A percentile compares a stretch with the other conserved stretches of the same genome.
Conservation (phyloP, 129 eudicot genomes). For the Lactuca sativa region DNA sequence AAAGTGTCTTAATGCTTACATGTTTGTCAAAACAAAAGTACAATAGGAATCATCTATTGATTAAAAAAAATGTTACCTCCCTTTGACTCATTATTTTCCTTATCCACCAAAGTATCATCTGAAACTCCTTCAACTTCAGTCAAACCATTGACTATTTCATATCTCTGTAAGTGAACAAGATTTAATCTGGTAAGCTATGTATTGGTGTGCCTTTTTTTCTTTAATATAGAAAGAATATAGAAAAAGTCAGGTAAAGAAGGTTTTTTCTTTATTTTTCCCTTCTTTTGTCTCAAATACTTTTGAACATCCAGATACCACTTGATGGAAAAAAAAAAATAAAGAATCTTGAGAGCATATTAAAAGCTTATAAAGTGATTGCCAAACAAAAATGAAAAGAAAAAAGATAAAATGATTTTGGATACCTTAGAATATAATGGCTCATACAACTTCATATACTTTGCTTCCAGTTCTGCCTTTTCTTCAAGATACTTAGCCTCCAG, state of each 20-base stretch:
- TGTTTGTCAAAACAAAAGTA: constrained; percentile 1
- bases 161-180: constrained; percentile 50
- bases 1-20: constrained; percentile 8
- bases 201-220: not conserved
- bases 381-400: not conserved
- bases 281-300: not conserved
- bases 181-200: too few relatives aligned
- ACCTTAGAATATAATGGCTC: constrained; percentile 74
- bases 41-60: not conserved
- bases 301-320: not conserved
- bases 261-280: not conserved
- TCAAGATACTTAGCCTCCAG: constrained; percentile 73
- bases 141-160: constrained; percentile 76
- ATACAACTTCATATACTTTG: constrained; percentile 69
- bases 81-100: constrained; percentile 39
- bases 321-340: not conserved
- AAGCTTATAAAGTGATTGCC: not conserved
- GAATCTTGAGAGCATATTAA: not conserved
- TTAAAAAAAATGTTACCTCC: constrained; percentile 35
- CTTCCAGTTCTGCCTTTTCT: constrained; percentile 79
- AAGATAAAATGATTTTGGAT: constrained; percentile 9
- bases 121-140: constrained; percentile 70
- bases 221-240: not conserved
- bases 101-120: constrained; percentile 26
- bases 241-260: not conserved